A percentile compares a stretch with the other conserved stretches of the same genome.
Conservation (phyloP, 2,329 filamentous ascomycete genomes). For the Alternaria consortialis region DNA sequence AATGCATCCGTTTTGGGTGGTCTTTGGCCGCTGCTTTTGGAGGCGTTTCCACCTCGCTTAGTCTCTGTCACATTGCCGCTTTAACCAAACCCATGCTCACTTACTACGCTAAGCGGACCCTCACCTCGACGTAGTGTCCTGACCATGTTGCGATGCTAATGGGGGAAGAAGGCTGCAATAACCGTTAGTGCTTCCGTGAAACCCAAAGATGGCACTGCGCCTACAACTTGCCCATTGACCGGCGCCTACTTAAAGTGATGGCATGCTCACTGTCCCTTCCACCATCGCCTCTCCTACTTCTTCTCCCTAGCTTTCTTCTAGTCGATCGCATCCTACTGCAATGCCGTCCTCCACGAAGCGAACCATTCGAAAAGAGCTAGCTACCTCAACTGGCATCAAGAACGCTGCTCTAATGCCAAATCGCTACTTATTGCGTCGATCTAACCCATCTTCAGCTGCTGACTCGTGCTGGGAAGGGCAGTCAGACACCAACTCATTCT, state of each 20-base stretch:
- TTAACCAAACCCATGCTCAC: conserved; percentile 12
- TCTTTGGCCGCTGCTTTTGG: conserved; percentile 7
- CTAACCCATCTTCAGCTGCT: conserved; percentile 4
- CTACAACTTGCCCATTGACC: conserved; percentile 6
- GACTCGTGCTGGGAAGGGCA: conserved; percentile 9
- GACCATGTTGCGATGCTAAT: conserved; percentile 1
- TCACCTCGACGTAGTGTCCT: conserved; percentile 4
- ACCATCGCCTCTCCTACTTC: conserved; percentile 9
- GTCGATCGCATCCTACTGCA: neutral
- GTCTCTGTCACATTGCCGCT: conserved; percentile 7
- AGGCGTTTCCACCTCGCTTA: conserved; percentile 8
- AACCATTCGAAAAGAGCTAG: conserved; percentile 6
- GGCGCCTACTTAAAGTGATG: conserved; percentile 19
- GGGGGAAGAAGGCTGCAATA: conserved; percentile 2
- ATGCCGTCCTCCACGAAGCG: conserved; percentile 10
- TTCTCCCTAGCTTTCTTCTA: conserved; percentile 1
- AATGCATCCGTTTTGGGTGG: conserved; percentile 1
- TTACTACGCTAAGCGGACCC: conserved; percentile 1
- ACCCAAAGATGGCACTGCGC: conserved; percentile 9
- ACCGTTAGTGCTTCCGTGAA: conserved; percentile 1
- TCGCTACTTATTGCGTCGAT: conserved; percentile 9
- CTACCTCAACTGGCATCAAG: neutral
- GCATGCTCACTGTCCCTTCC: conserved; percentile 10
- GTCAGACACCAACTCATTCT: conserved; percentile 12
- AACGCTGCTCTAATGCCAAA: conserved; percentile 10